A percentile compares a stretch with the other conserved stretches of the same genome.
Conservation (phyloP, 2,329 filamentous ascomycete genomes). For the Dryadomyces quercus-mongolicae region DNA sequence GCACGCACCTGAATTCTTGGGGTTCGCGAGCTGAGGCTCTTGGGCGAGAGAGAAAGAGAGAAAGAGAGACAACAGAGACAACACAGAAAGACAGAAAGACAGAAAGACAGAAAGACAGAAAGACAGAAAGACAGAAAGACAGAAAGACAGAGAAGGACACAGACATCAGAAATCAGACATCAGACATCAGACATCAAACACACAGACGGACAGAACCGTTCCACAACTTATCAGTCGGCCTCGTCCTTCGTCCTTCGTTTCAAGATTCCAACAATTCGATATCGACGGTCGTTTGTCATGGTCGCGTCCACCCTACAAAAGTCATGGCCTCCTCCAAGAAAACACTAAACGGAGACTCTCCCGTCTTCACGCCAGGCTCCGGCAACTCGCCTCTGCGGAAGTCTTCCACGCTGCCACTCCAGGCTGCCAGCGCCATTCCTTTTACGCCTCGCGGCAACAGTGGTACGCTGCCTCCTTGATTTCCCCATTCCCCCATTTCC, state of each 20-base stretch:
- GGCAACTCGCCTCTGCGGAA: constrained; percentile 30
- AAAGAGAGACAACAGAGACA: not conserved
- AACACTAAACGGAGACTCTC: constrained; percentile 86
- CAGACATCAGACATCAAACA: not conserved
- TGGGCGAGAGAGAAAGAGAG: not conserved
- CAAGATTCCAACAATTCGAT: no score
- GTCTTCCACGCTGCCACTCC: constrained; percentile 72
- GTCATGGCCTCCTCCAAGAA: constrained; percentile 44
- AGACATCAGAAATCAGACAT: not conserved
- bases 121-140: not conserved
- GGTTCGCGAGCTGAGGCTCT: not conserved
- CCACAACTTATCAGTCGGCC: no score
- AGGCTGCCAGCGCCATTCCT: constrained; percentile 77
- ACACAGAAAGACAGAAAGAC: not conserved
- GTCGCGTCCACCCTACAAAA: not conserved
- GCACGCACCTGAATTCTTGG: not conserved
- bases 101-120: not conserved
- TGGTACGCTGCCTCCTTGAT: constrained; percentile 19
- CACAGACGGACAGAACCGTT: no score
- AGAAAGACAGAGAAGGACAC: not conserved
- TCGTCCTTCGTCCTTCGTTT: no score
- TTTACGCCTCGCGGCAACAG: constrained; percentile 61
- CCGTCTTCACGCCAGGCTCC: constrained; percentile 72
- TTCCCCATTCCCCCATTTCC: not conserved
- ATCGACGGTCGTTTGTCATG: no score